phyloP scores from a whole-genome alignment of 1,284 basidiomycete genomes.

The Apiotrichum gamsii region DNA sequence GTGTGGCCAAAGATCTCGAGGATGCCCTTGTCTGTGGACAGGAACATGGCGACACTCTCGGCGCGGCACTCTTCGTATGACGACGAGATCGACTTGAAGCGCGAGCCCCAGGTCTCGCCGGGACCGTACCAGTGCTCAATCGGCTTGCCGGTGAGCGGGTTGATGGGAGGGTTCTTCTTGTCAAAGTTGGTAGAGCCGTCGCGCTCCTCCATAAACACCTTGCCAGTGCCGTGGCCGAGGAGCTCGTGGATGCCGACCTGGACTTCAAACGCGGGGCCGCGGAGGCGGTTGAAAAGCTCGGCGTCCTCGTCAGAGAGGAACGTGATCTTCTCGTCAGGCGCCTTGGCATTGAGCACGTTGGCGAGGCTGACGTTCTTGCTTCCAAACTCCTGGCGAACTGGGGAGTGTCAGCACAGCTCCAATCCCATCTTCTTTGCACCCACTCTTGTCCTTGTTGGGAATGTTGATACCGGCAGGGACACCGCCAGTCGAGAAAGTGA shows the following conservation, averaged over 20 bases:
- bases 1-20: constrained; percentile 18
- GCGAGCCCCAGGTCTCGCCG: constrained; percentile 16
- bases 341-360: constrained; percentile 20
- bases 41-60: constrained; percentile 17
- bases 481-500: constrained; percentile 15
- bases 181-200: constrained; percentile 17
- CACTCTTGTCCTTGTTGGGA: not conserved
- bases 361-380: constrained; percentile 20
- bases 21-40: constrained; percentile 11
- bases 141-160: constrained; percentile 16
- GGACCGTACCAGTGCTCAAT: constrained; percentile 16
- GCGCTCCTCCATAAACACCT: constrained; percentile 13
- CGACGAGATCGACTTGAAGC: constrained; percentile 12
- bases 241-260: constrained; percentile 23
- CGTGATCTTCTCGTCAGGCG: constrained; percentile 19
- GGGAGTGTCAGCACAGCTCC: no score
- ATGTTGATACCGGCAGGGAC: constrained; percentile 14
- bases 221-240: constrained; percentile 18
- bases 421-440: no score
- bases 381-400: constrained; percentile 14
- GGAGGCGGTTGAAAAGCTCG: constrained; percentile 10
- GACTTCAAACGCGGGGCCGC: constrained; percentile 18
- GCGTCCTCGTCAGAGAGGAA: constrained; percentile 14
- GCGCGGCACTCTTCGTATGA: constrained; percentile 20
- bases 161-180: constrained; percentile 9